These are phyloP conservation scores for Diaporthe sp. DNA, from an alignment of 2,329 filamentous ascomycete genomes.

Conservation along the genomic window DNA sequence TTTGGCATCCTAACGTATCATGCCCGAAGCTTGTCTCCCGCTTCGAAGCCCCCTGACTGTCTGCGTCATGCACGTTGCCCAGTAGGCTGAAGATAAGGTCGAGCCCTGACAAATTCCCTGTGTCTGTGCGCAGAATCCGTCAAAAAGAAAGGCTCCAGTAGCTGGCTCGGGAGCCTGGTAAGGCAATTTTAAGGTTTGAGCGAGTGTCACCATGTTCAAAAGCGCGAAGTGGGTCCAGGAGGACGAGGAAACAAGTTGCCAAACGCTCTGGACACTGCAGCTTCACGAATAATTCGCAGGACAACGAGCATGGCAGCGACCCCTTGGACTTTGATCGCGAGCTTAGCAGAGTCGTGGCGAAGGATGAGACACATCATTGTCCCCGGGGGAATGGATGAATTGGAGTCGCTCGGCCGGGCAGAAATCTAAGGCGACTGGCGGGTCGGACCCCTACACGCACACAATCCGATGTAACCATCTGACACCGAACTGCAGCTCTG, in stretches of 20 bases:
- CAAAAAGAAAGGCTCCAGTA: background rate
- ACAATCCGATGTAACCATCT: slow-evolving; percentile 15
- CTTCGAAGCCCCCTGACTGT: background rate
- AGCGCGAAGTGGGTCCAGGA: background rate
- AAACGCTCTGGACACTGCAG: too few species aligned
- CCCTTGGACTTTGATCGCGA: background rate
- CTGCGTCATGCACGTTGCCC: background rate
- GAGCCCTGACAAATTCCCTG: background rate
- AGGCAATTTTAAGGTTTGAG: slow-evolving; percentile 1
- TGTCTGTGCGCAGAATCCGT: slow-evolving; percentile 6
- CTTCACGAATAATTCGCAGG: background rate
- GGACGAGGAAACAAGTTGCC: background rate
- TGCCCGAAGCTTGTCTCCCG: background rate
- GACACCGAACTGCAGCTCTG: slow-evolving; percentile 5
- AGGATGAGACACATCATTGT: background rate
- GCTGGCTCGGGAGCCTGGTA: background rate
- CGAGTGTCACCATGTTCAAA: background rate
- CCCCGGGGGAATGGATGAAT: background rate
- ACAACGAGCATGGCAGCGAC: background rate
- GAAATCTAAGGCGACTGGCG: too few species aligned
- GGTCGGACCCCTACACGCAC: background rate
- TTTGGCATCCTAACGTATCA: background rate
- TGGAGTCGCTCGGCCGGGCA: background rate
- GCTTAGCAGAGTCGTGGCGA: background rate
- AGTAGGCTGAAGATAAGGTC: too few species aligned